A percentile compares a stretch with the other conserved stretches of the same genome.
These are phyloP conservation scores for Saccharomycopsis olivae DNA, from an alignment of 805 yeast genomes.

Conservation along the genomic window DNA sequence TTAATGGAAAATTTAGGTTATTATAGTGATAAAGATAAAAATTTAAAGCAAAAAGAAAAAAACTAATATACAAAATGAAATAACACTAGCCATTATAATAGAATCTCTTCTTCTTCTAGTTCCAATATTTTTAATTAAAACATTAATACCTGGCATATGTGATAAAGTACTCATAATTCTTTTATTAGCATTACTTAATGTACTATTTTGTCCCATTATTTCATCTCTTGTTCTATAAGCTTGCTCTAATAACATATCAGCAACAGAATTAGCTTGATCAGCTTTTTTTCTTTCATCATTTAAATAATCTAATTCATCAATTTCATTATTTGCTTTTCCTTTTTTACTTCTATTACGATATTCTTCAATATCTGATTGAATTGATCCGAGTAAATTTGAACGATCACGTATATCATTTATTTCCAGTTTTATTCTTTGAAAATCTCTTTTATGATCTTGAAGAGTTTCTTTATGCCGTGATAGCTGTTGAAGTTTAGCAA, in stretches of 20 bases:
- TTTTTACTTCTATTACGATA: conserved; percentile 37
- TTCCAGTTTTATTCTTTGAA: conserved; percentile 43
- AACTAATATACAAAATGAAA: conserved; percentile 61
- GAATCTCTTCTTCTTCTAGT: conserved; percentile 85
- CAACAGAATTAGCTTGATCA: conserved; percentile 59
- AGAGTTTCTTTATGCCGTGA: conserved; percentile 72
- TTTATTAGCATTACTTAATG: conserved; percentile 52
- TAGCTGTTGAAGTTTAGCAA: conserved; percentile 67
- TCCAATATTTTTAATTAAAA: conserved; percentile 67
- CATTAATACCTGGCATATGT: conserved; percentile 74
- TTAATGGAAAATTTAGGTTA: conserved; percentile 1
- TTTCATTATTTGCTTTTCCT: conserved; percentile 19
- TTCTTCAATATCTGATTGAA: conserved; percentile 68
- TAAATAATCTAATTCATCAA: conserved; percentile 59
- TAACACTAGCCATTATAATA: conserved; percentile 65
- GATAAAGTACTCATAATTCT: conserved; percentile 51
- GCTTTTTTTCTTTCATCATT: conserved; percentile 67
- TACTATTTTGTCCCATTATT: conserved; percentile 57
- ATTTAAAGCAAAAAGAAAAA: conserved; percentile 31
- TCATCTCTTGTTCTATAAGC: conserved; percentile 89
- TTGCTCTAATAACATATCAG: conserved; percentile 71
- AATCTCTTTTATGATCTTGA: conserved; percentile 58
- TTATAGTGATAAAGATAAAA: too few relatives aligned
- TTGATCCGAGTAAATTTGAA: conserved; percentile 60
- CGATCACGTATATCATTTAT: conserved; percentile 70